phyloP scores from a whole-genome alignment of 1,284 basidiomycete species.

The Grifola frondosa region DNA sequence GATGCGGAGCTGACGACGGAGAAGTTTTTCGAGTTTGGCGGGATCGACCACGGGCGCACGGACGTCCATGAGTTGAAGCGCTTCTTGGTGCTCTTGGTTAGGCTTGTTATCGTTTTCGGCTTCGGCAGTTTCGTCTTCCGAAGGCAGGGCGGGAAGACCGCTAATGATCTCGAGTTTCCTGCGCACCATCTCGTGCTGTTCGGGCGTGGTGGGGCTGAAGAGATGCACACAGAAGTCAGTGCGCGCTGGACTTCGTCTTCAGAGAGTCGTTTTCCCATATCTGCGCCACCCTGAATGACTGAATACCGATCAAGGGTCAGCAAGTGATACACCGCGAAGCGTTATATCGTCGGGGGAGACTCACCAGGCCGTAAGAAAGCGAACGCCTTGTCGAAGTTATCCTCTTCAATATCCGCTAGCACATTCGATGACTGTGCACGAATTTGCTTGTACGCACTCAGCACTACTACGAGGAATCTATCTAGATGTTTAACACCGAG shows the following conservation, averaged over 20 bases:
- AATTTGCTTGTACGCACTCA: slow-evolving; percentile 67
- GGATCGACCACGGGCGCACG: slow-evolving; percentile 25
- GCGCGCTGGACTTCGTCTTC: slow-evolving; percentile 64
- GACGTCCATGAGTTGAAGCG: too few species aligned
- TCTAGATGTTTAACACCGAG: not conserved
- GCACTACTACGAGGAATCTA: slow-evolving; percentile 67
- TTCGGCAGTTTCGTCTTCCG: slow-evolving; percentile 1
- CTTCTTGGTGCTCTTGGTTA: too few species aligned
- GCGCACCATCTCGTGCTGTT: slow-evolving; percentile 34
- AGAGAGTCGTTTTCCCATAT: slow-evolving; percentile 66
- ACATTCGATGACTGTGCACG: slow-evolving; percentile 50
- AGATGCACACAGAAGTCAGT: slow-evolving; percentile 43
- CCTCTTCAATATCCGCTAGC: slow-evolving; percentile 55
- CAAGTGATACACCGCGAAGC: too few species aligned
- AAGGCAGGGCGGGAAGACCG: slow-evolving; percentile 5
- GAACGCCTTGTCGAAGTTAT: slow-evolving; percentile 64
- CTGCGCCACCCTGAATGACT: slow-evolving; percentile 78
- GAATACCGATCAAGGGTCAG: slow-evolving; percentile 2
- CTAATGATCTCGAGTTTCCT: slow-evolving; percentile 22
- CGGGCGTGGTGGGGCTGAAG: slow-evolving; percentile 39
- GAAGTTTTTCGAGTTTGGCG: slow-evolving; percentile 16
- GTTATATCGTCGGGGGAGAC: slow-evolving; percentile 16
- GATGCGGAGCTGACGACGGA: slow-evolving; percentile 7
- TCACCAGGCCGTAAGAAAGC: slow-evolving; percentile 57
- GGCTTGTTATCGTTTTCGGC: not conserved